Evolutionary conservation across 2,329 filamentous ascomycete species (phyloP).

Genomic region (Coleophoma crateriformis): DNA sequence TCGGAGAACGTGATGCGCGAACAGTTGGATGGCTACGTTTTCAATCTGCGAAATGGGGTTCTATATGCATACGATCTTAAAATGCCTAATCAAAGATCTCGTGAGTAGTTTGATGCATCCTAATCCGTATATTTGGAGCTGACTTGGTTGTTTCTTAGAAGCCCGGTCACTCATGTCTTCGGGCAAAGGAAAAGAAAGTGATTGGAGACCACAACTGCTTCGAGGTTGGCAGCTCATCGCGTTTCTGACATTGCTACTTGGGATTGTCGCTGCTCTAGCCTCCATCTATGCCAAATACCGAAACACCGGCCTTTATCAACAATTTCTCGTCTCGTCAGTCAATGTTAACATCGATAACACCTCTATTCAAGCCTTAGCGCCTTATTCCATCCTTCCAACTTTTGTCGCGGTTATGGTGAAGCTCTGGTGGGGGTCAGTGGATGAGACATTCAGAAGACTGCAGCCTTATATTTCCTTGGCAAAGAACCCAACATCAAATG

Average conservation of each 20-base stretch:
- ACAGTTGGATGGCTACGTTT: constrained; percentile 6
- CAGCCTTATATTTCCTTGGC: constrained; percentile 12
- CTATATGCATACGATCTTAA: constrained; percentile 6
- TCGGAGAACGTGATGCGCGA: constrained; percentile 6
- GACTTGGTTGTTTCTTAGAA: too few species aligned
- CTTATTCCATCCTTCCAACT: constrained; percentile 11
- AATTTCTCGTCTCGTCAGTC: neutral
- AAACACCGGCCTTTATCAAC: constrained; percentile 6
- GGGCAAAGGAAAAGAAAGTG: neutral
- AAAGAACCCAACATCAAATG: neutral
- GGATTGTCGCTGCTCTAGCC: constrained; percentile 1
- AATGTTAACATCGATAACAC: neutral
- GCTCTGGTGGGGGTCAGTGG: constrained; percentile 10
- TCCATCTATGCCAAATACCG: constrained; percentile 4
- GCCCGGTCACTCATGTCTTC: too few species aligned
- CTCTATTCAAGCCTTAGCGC: constrained; percentile 6
- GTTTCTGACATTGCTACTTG: constrained; percentile 1
- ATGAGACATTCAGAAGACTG: constrained; percentile 7
- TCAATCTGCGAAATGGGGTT: constrained; percentile 5
- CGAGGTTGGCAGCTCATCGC: constrained; percentile 1
- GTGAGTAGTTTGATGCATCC: constrained; percentile 1
- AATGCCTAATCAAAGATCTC: neutral
- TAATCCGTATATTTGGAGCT: neutral
- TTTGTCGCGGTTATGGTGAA: constrained; percentile 9
- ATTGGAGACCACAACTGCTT: constrained; percentile 7